Conservation (phyloP, 805 yeast species). For the Spathaspora hagerdaliae region DNA sequence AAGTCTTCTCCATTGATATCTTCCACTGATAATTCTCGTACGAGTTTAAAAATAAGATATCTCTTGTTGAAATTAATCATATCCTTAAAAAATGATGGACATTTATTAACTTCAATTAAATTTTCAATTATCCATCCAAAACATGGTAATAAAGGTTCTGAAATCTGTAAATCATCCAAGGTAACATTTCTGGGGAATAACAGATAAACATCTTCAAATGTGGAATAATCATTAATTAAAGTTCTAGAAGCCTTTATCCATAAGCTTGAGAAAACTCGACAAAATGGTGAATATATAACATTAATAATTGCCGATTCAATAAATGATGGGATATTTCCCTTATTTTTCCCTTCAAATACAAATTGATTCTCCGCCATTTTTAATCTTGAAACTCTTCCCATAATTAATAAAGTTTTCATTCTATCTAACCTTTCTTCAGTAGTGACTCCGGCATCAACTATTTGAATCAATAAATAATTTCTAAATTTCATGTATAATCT, state of each 20-base stretch:
- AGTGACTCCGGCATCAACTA: constrained; percentile 58
- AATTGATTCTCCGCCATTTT: constrained; percentile 56
- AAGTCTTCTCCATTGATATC: constrained; percentile 21
- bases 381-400: constrained; percentile 60
- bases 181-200: constrained; percentile 28
- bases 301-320: constrained; percentile 74
- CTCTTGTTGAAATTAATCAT: constrained; percentile 81
- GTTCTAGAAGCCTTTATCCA: constrained; percentile 61
- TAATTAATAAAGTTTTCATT: constrained; percentile 65
- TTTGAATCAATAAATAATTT: constrained; percentile 57
- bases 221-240: constrained; percentile 9
- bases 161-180: constrained; percentile 24
- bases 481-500: constrained; percentile 66
- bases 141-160: constrained; percentile 67
- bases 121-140: constrained; percentile 89
- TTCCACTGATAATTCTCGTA: constrained; percentile 36
- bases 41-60: constrained; percentile 34
- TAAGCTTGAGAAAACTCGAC: constrained; percentile 59
- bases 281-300: constrained; percentile 76
- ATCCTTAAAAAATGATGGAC: constrained; percentile 70
- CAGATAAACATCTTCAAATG: constrained; percentile 25
- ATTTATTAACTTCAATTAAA: constrained; percentile 54
- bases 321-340: constrained; percentile 63
- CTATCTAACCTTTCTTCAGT: constrained; percentile 58
- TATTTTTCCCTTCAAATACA: constrained; percentile 31